Conservation (phyloP, 2,329 filamentous ascomycete genomes). For the Calonectria crousiana region DNA sequence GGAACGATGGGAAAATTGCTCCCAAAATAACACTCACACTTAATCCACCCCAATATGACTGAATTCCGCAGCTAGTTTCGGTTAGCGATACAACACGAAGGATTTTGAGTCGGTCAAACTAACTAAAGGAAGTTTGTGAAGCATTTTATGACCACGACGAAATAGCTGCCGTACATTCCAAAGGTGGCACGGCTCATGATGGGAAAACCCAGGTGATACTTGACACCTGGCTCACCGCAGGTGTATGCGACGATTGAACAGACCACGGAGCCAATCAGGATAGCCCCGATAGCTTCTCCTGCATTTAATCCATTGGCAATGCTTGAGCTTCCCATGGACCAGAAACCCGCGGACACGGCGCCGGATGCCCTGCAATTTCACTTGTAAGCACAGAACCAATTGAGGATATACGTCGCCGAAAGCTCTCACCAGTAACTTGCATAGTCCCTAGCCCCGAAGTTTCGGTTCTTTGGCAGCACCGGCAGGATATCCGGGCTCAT, state of each 20-base stretch:
- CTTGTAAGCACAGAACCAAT: background rate
- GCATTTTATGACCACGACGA: background rate
- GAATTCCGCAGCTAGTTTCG: background rate
- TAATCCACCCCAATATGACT: background rate
- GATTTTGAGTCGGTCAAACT: background rate
- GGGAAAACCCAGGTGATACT: background rate
- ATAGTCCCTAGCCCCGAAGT: background rate
- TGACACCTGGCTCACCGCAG: background rate
- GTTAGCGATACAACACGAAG: background rate
- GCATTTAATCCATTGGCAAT: conserved; percentile 1
- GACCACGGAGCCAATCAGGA: background rate
- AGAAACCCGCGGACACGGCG: background rate
- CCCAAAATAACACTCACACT: background rate
- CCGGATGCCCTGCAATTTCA: background rate
- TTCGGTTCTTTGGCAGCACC: background rate
- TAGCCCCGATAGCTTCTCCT: background rate
- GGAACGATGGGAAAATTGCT: background rate
- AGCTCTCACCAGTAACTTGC: background rate
- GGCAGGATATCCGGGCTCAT: conserved; percentile 3
- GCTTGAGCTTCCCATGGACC: conserved; percentile 1
- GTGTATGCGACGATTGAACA: conserved; percentile 3
- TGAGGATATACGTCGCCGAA: too few species aligned
- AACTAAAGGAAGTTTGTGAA: conserved; percentile 3
- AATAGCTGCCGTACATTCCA: conserved; percentile 1
- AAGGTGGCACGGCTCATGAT: conserved; percentile 3